Conservation (phyloP, 495 filamentous ascomycete species). For the Pyronema domesticum region DNA sequence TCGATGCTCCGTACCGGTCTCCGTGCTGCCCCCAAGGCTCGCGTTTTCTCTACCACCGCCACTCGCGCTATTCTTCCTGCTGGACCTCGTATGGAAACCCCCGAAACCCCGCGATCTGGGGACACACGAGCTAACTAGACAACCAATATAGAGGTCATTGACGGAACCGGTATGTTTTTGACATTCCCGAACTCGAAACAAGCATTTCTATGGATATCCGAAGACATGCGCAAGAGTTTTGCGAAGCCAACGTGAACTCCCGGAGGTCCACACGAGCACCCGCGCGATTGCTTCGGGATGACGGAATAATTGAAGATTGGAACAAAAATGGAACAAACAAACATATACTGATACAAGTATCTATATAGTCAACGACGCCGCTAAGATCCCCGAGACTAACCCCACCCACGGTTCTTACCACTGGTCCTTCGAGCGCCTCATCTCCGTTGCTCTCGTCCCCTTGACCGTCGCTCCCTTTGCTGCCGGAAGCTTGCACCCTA, state of each 20-base stretch:
- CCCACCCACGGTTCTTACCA: conserved; percentile 86
- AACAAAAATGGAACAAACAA: neutral
- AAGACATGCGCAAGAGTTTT: too few species aligned
- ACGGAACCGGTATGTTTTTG: conserved; percentile 53
- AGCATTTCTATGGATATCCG: too few species aligned
- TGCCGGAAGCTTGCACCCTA: conserved; percentile 72
- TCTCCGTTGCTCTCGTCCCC: conserved; percentile 63
- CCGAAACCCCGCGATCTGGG: conserved; percentile 12
- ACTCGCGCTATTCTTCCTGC: conserved; percentile 50
- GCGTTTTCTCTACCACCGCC: conserved; percentile 55
- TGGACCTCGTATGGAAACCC: conserved; percentile 41
- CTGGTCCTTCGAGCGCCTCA: conserved; percentile 84
- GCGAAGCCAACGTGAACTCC: too few species aligned
- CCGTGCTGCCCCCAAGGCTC: conserved; percentile 28
- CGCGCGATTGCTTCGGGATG: neutral
- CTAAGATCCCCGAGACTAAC: conserved; percentile 48
- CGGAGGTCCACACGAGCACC: neutral
- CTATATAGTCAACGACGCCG: conserved; percentile 65
- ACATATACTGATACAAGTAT: too few species aligned
- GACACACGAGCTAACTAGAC: conserved; percentile 18
- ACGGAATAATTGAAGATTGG: neutral
- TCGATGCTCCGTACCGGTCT: conserved; percentile 26
- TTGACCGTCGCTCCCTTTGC: conserved; percentile 83
- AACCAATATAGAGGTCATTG: conserved; percentile 42
- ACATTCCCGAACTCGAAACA: neutral